Evolutionary conservation across 495 filamentous ascomycete genomes (phyloP).

Genomic region (Hypoxylon fuscum): DNA sequence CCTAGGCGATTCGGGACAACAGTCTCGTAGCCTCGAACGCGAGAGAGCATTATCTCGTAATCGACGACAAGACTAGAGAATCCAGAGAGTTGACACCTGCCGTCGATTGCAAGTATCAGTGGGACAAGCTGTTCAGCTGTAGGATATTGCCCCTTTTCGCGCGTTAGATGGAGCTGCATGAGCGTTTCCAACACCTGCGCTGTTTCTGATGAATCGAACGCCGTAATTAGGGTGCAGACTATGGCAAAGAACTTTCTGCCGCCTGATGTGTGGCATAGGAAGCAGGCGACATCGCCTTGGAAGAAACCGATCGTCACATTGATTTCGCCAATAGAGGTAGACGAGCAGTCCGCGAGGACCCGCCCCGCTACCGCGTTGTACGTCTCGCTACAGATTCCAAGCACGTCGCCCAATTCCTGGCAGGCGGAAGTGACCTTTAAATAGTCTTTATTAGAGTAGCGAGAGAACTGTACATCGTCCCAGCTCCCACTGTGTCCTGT

Average conservation of each 20-base stretch:
- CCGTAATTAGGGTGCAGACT: conserved; percentile 13
- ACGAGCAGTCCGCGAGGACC: neutral
- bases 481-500: neutral
- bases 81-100: conserved; percentile 11
- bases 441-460: neutral
- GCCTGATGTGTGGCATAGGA: neutral
- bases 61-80: conserved; percentile 3
- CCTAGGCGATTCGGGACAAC: neutral
- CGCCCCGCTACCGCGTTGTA: conserved; percentile 1
- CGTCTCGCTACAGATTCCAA: conserved; percentile 18
- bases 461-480: conserved; percentile 1
- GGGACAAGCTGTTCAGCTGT: conserved; percentile 8
- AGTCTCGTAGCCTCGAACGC: neutral
- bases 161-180: neutral
- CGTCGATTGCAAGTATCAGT: neutral
- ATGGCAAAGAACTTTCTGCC: conserved; percentile 16
- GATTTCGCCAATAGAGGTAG: neutral
- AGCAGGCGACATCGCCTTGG: neutral
- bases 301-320: conserved; percentile 7
- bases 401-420: conserved; percentile 1
- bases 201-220: conserved; percentile 8
- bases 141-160: neutral
- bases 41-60: conserved; percentile 9
- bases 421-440: conserved; percentile 6
- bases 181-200: conserved; percentile 6